A percentile compares a stretch with the other conserved stretches of the same genome.
Conservation (phyloP, 2,329 filamentous ascomycete genomes). For the Fusarium sp. region DNA sequence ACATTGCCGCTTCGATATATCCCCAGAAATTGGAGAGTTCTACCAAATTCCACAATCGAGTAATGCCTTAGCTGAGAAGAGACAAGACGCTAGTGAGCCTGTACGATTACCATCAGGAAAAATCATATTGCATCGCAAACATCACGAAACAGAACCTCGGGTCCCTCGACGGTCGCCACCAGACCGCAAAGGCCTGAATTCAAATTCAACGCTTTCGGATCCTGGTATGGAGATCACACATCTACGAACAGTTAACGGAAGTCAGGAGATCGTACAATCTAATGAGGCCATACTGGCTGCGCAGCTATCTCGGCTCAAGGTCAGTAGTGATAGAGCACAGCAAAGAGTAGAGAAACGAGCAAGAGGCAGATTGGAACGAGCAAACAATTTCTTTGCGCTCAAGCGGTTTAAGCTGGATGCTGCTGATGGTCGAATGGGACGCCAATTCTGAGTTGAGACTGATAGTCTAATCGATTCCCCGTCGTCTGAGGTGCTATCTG, state of each 20-base stretch:
- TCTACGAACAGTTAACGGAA: not conserved
- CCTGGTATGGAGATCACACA: not conserved
- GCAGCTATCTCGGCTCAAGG: not conserved
- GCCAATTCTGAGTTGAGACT: too few relatives aligned
- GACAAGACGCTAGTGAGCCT: accelerated
- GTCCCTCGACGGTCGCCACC: accelerated
- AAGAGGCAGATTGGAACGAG: not conserved
- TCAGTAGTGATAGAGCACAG: not conserved
- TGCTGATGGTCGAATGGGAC: constrained; percentile 10
- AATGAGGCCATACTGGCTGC: not conserved
- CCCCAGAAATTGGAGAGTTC: constrained; percentile 60
- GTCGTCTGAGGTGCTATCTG: too few relatives aligned
- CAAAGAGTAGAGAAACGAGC: not conserved
- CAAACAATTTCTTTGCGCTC: constrained; percentile 10
- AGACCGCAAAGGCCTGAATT: accelerated
- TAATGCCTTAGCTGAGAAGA: not conserved
- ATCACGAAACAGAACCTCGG: not conserved
- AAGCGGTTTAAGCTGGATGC: constrained; percentile 2
- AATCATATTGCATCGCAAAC: not conserved
- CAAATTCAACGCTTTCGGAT: accelerated
- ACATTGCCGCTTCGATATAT: constrained; percentile 63
- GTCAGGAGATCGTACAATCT: not conserved
- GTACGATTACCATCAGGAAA: not conserved
- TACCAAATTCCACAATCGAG: not conserved
- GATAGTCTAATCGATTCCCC: too few relatives aligned